These are phyloP conservation scores for Tetragonia tetragonoides DNA, from an alignment of 148 eudicot genomes.

Conservation along the genomic window DNA sequence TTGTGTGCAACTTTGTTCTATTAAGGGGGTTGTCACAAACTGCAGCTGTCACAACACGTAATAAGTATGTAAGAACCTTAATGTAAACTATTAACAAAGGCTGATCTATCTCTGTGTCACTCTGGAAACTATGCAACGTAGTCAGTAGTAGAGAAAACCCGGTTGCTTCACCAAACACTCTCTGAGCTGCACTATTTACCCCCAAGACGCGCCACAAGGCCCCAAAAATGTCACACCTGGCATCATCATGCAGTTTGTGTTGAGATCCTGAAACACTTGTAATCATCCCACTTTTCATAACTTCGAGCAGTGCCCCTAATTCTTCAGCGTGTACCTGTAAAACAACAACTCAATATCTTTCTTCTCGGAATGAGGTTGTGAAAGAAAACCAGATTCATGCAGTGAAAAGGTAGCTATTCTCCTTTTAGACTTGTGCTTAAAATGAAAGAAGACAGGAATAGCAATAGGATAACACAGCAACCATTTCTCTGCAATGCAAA, in stretches of 20 bases:
- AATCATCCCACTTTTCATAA: conserved; percentile 91
- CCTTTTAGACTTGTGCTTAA: not conserved
- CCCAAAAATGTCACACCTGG: conserved; percentile 91
- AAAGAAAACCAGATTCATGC: conserved; percentile 1
- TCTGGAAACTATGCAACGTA: conserved; percentile 77
- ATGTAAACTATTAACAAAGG: conserved; percentile 40
- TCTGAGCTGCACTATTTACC: conserved; percentile 72
- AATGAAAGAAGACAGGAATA: not conserved
- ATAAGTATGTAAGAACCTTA: conserved; percentile 73
- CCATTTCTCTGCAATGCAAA: not conserved
- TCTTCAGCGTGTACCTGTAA: conserved; percentile 86
- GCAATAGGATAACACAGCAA: not conserved
- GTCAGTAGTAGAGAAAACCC: conserved; percentile 92
- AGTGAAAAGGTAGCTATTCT: not conserved
- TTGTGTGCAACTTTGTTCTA: conserved; percentile 62
- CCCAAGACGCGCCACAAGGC: conserved; percentile 93
- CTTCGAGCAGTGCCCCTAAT: conserved; percentile 79
- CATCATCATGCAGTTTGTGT: conserved; percentile 66
- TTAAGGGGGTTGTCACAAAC: conserved; percentile 78
- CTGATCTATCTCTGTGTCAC: conserved; percentile 51
- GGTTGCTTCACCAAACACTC: conserved; percentile 97
- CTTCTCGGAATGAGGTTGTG: not conserved
- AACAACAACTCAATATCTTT: conserved; percentile 9
- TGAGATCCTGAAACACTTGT: conserved; percentile 81
- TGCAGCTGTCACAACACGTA: conserved; percentile 83